Base-by-base conservation (phyloP, 2,329 filamentous ascomycete genomes). In the Colletotrichum nymphaeae region DNA sequence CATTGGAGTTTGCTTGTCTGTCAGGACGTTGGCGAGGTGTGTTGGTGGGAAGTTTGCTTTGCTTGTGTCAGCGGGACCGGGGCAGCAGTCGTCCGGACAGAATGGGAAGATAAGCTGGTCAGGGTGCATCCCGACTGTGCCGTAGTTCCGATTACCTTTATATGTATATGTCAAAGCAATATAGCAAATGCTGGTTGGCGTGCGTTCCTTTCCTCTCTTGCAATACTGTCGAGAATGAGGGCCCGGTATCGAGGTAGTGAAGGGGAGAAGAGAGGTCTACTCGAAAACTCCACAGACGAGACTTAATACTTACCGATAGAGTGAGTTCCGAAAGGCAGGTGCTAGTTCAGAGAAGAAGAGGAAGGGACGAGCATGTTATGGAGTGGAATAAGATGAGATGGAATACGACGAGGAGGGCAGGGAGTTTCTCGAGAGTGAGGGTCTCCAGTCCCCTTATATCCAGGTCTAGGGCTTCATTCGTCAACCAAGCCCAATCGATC, bases 401-500 rank as follows among this genome's bases (percentile, higher is more conserved):
- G 28, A 14, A 37, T 26, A 55, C 19, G 28, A 19, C 28, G 46
- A 55, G 22, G 22, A n/a, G 16, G 12, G 26, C 4, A 7, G n/a
- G 14, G 24, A 37, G 14, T 11, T n/a, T 49, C 42, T 49, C 42
- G 12, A n/a, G 14, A 14, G 2, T 4, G 30, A 37, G 63, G n/a
- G 11, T 32, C 28, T 42, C 37, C 26, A 14, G 32, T 3, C n/a
- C n/a, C 58, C 52, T 46, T 63, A 63, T 58, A 42, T 30, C 7
- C 19, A 19, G 22, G 16, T 19, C 14, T 19, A 11, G 28, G 24
- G 16, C 52, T 19, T 3, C 16, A 30, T 19, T 26, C 22, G 12
- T 32, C 58, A 59, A 30, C 37, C 58, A 63, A 59, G 65, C 65
- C 65, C 30, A 28, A 19, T 32, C 63, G 58, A 28, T 22, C 58